Percentiles rank a stretch among this genome's conserved stretches.
phyloP scores from a whole-genome alignment of 2,329 filamentous ascomycete species.

The Ceratocystis papillata region DNA sequence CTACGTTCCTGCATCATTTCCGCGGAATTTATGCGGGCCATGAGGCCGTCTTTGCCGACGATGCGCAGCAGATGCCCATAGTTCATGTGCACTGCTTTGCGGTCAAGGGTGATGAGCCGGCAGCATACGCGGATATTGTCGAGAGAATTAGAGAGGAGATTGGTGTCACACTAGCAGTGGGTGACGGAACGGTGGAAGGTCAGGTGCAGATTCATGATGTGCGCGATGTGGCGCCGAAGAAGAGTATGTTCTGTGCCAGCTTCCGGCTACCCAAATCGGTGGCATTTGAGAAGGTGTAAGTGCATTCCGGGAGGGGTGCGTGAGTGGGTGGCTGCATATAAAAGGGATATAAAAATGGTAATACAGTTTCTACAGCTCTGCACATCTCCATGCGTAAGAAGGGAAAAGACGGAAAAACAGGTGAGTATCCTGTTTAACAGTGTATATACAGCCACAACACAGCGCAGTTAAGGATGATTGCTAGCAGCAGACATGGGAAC shows the following conservation, averaged over 20 bases:
- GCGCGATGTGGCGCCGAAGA: conserved; percentile 80
- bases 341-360: conserved; percentile 5
- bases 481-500: too few relatives aligned
- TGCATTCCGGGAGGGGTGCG: background rate
- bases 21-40: conserved; percentile 68
- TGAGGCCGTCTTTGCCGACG: conserved; percentile 54
- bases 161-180: conserved; percentile 33
- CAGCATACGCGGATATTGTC: conserved; percentile 44
- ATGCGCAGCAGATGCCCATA: conserved; percentile 54
- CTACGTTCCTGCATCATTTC: conserved; percentile 66
- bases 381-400: background rate
- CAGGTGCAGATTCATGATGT: conserved; percentile 56
- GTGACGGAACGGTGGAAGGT: conserved; percentile 38
- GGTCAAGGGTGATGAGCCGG: conserved; percentile 60
- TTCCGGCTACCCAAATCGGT: conserved; percentile 76
- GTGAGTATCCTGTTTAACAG: background rate
- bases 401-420: background rate
- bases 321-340: background rate
- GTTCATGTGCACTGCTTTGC: conserved; percentile 94
- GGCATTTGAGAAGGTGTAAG: conserved; percentile 50
- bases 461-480: too few relatives aligned
- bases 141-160: conserved; percentile 37
- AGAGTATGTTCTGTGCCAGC: conserved; percentile 92
- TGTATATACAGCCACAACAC: background rate
- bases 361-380: background rate